Evolutionary conservation across 495 filamentous ascomycete genomes (phyloP), one percentile per base, ranked within the genome.

Genomic region (Hyphodiscus hymeniophilus): DNA sequence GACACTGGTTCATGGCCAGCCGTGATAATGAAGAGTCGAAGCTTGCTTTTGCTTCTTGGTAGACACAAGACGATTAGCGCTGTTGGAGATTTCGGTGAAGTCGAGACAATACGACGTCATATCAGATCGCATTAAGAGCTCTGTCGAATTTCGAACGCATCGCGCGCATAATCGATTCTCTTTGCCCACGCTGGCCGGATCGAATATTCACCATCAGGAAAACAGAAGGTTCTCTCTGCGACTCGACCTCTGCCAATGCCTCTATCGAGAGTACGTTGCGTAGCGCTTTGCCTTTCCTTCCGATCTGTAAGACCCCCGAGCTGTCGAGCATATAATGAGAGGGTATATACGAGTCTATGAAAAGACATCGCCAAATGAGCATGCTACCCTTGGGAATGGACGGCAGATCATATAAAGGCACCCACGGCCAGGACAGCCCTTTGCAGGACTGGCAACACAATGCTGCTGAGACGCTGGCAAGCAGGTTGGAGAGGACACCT

Each of bases 391-490:
- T 57, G 31, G 60, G 60, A 30, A 62, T 59, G 60, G 62, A 61
- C 12, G 55, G 49, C 26, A 54, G 58, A 22, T 52, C 50, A 38
- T 55, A 56, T 40, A 54, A 56, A 52, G 49, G 51, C 10, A 24
- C 55, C 40, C 34, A 50, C 21, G 53, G 43, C 13, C 45, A 56
- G 34, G 53, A 63, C 34, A 56, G 56, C 32, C 63, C 60, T 47
- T 56, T 60, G 7, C 54, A 59, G 38, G 61, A 64, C 36, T 68
- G 62, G 65, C 57, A 60, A n/a, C 43, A 54, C 48, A 62, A 60
- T 58, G 56, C 63, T 16, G 50, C 56, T 16, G 60, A 67, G 38
- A 56, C 59, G 17, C 34, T 58, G 17, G 49, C 55, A 12, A 48
- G 53, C 20, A 57, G 46, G 26, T 42, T 60, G 44, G 61, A 58